Percentiles rank a stretch among this genome's conserved stretches.
Evolutionary conservation across 805 yeast species (phyloP).

Genomic region (Saturnispora quitensis): DNA sequence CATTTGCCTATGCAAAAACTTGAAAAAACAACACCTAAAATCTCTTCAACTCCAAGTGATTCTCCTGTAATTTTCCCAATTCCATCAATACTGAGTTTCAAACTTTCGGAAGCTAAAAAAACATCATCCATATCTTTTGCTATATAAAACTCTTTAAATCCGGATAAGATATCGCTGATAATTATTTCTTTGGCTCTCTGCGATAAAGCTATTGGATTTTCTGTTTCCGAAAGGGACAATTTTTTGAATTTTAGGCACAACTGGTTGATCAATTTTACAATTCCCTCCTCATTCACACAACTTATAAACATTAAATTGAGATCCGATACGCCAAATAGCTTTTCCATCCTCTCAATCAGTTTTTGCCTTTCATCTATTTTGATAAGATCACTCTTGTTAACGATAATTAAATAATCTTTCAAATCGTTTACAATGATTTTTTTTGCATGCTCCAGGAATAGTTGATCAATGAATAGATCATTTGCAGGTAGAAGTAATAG

Average conservation of each 20-base stretch:
- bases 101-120: slow-evolving; percentile 70
- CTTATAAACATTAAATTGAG: slow-evolving; percentile 40
- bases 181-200: slow-evolving; percentile 69
- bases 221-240: slow-evolving; percentile 39
- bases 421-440: slow-evolving; percentile 16
- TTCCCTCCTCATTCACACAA: slow-evolving; percentile 48
- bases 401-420: slow-evolving; percentile 30
- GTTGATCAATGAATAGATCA: slow-evolving; percentile 28
- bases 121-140: slow-evolving; percentile 53
- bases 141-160: slow-evolving; percentile 53
- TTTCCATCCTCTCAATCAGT: slow-evolving; percentile 16
- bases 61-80: slow-evolving; percentile 91
- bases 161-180: slow-evolving; percentile 64
- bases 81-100: slow-evolving; percentile 69
- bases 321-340: slow-evolving; percentile 21
- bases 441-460: slow-evolving; percentile 32
- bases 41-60: slow-evolving; percentile 80
- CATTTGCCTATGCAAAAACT: slow-evolving; percentile 91
- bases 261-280: slow-evolving; percentile 33
- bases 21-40: slow-evolving; percentile 83
- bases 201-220: slow-evolving; percentile 66
- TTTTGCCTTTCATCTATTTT: slow-evolving; percentile 2
- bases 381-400: slow-evolving; percentile 55
- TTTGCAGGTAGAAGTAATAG: slow-evolving; percentile 49
- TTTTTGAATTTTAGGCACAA: slow-evolving; percentile 40